These are phyloP conservation scores for Exsudoporus frostii DNA, from an alignment of 768 basidiomycete genomes.

Conservation along the genomic window DNA sequence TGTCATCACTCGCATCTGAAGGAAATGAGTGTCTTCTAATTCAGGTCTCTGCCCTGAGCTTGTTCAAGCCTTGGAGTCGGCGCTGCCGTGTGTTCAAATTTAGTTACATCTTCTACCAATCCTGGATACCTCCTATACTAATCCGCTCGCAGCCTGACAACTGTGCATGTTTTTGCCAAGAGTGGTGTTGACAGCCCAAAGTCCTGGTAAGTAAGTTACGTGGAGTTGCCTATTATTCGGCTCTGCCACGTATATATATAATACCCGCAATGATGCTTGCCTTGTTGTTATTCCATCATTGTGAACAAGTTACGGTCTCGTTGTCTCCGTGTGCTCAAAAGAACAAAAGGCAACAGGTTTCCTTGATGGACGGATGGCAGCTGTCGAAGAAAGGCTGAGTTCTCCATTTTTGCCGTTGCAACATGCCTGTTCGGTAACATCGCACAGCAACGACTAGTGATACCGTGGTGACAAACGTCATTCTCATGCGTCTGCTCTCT, in stretches of 20 bases:
- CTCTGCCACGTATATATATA: not conserved
- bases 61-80: too few relatives aligned
- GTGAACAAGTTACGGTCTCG: not conserved
- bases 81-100: too few relatives aligned
- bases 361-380: constrained; percentile 9
- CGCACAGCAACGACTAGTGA: constrained; percentile 2
- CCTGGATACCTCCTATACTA: too few relatives aligned
- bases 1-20: too few relatives aligned
- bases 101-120: not conserved
- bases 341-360: constrained; percentile 15
- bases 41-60: too few relatives aligned
- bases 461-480: not conserved
- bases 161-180: too few relatives aligned
- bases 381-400: constrained; percentile 14
- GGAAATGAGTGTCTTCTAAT: not conserved
- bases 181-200: too few relatives aligned
- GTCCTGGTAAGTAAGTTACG: too few relatives aligned
- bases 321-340: not conserved
- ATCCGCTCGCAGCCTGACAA: too few relatives aligned
- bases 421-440: constrained; percentile 7
- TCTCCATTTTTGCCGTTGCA: constrained; percentile 21
- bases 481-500: constrained; percentile 7
- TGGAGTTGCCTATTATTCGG: too few relatives aligned
- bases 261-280: too few relatives aligned
- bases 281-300: too few relatives aligned